Base-by-base conservation (phyloP, 1,139 yeast genomes). In the Lodderomyces pseudojiufengensis region DNA sequence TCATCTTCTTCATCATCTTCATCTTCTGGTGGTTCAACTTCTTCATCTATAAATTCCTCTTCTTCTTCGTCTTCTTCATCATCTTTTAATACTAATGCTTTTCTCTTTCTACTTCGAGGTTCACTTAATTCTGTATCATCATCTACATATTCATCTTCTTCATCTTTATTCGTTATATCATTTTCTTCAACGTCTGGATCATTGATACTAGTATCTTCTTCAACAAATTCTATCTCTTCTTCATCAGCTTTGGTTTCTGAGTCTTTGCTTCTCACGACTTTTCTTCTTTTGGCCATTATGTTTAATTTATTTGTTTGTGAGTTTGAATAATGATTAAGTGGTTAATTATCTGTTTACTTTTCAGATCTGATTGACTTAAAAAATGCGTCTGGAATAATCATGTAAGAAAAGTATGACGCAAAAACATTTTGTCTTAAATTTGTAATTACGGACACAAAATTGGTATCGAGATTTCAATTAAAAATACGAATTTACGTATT, bases 1-100 rank as follows among this genome's bases (percentile, higher is more conserved):
- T 42, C 56, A 27, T 47, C 58, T 27, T 42, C 50, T 11, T 40
- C 50, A 5, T 41, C 52, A 2, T 46, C 57, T 5, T 41, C 55
- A 2, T 47, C 54, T 3, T 46, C 55, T 5, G 5, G 20, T 18
- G n/a, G n/a, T n/a, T 45, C 49, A 21, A 32, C 44, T 8, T 39
- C 48, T 20, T 41, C 51, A 5, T 45, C 50, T 11, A 29, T 46
- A 12, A 43, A 48, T 9, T 43, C 52, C 2, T 33, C 59, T 9
- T 46, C 39, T 7, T 37, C 25, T n/a, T 33, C 35, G 14, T 36
- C 35, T n/a, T 23, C 35, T 10, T 31, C 35, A 16, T 31, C 33
- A 13, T 33, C 43, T 7, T n/a, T 16, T 31, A 11, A 16, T 21
- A 11, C 21, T 11, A 11, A 6, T 18, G 20, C 16, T 14, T 26